A percentile compares a stretch with the other conserved stretches of the same genome.
phyloP scores from a whole-genome alignment of 1,139 yeast genomes.

The Taphrina betulina region DNA sequence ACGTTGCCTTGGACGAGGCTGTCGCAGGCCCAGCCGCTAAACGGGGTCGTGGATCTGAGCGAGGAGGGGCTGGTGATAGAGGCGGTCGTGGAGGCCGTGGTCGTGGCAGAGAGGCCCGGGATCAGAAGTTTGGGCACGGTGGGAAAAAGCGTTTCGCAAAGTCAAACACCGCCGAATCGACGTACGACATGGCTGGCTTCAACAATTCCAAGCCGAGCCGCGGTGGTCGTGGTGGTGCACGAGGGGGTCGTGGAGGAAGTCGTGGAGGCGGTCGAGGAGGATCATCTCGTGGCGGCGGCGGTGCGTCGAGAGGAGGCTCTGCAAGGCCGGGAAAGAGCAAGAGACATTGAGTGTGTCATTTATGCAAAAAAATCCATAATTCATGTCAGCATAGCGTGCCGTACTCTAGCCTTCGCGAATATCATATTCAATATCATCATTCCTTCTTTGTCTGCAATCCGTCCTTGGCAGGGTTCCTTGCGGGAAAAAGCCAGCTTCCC shows the following conservation, averaged over 20 bases:
- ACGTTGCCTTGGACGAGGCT: slow-evolving; percentile 86
- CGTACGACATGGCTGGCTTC: slow-evolving; percentile 22
- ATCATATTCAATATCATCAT: too few species aligned
- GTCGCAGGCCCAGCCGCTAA: slow-evolving; percentile 51
- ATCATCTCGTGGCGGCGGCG: background rate
- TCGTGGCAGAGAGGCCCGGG: slow-evolving; percentile 65
- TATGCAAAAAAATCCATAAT: background rate
- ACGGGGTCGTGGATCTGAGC: slow-evolving; percentile 39
- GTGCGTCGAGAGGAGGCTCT: background rate
- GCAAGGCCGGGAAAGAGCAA: slow-evolving; percentile 27
- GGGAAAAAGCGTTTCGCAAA: slow-evolving; percentile 75
- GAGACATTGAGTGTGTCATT: background rate
- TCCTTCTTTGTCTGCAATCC: too few species aligned
- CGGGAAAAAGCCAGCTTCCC: slow-evolving; percentile 20
- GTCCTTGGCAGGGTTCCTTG: too few species aligned
- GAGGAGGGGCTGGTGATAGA: slow-evolving; percentile 43
- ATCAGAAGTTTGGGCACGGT: slow-evolving; percentile 67
- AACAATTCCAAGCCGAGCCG: slow-evolving; percentile 12
- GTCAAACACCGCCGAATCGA: slow-evolving; percentile 62
- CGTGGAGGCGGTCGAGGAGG: slow-evolving; percentile 16
- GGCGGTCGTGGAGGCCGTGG: slow-evolving; percentile 37
- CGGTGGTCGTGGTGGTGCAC: slow-evolving; percentile 19
- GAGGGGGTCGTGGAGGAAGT: slow-evolving; percentile 28
- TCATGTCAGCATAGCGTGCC: background rate
- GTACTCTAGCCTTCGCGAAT: too few species aligned